phyloP scores from a whole-genome alignment of 768 basidiomycete genomes.

The Serendipita indica region DNA sequence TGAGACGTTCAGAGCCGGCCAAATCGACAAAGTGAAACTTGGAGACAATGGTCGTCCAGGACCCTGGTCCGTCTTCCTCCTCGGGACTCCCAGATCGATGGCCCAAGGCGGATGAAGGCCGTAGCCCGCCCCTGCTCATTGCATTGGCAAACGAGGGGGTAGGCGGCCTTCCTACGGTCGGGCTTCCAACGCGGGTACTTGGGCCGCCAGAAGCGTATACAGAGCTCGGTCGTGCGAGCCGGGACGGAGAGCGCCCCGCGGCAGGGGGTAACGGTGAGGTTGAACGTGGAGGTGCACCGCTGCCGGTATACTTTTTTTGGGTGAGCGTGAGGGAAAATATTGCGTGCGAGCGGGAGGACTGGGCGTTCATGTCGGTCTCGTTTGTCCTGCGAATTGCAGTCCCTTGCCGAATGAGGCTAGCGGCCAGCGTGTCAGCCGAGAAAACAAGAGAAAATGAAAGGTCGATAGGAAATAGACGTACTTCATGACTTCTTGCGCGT shows the following conservation, averaged over 20 bases:
- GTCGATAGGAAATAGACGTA: conserved; percentile 28
- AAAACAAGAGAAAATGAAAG: background rate
- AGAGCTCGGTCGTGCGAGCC: conserved; percentile 72
- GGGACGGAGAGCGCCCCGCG: conserved; percentile 58
- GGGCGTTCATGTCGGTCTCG: conserved; percentile 97
- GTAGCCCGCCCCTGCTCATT: conserved; percentile 46
- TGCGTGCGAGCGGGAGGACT: conserved; percentile 94
- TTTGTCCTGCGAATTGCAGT: conserved; percentile 86
- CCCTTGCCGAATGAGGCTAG: conserved; percentile 74
- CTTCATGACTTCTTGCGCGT: conserved; percentile 81
- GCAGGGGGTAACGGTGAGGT: conserved; percentile 66
- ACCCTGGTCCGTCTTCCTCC: conserved; percentile 49
- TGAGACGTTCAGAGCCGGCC: conserved; percentile 91
- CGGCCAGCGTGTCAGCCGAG: conserved; percentile 13
- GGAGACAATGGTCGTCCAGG: conserved; percentile 81
- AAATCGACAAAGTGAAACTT: conserved; percentile 99
- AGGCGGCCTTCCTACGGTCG: conserved; percentile 59
- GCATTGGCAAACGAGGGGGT: conserved; percentile 69
- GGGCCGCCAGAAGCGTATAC: no score
- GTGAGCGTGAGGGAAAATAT: conserved; percentile 93
- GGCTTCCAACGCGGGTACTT: conserved; percentile 54
- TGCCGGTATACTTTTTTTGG: conserved; percentile 74
- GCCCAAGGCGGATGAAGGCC: conserved; percentile 72
- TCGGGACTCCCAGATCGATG: conserved; percentile 15
- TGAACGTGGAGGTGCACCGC: conserved; percentile 52